Percentiles rank a stretch among this genome's conserved stretches.
phyloP scores from a whole-genome alignment of 768 basidiomycete species.

The Kondoa malvinella region DNA sequence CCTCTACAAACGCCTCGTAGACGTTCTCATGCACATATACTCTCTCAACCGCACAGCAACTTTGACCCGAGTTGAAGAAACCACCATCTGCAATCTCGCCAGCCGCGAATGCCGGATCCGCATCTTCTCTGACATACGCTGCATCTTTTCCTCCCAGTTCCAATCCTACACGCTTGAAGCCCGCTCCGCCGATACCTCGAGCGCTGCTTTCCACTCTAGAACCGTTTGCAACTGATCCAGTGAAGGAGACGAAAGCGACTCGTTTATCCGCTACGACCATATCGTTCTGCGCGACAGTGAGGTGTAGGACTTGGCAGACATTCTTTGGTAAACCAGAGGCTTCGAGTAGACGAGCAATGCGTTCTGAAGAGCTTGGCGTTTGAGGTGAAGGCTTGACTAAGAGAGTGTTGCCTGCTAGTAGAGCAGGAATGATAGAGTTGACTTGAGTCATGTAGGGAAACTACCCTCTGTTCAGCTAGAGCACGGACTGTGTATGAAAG shows the following conservation, averaged over 20 bases:
- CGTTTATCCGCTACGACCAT: slow-evolving; percentile 47
- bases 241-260: slow-evolving; percentile 75
- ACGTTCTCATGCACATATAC: slow-evolving; percentile 82
- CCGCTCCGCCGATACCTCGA: slow-evolving; percentile 32
- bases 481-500: slow-evolving; percentile 6
- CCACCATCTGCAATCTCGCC: slow-evolving; percentile 83
- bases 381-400: slow-evolving; percentile 93
- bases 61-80: slow-evolving; percentile 95
- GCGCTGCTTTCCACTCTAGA: slow-evolving; percentile 56
- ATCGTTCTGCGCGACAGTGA: slow-evolving; percentile 47
- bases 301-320: slow-evolving; percentile 57
- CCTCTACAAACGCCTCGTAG: slow-evolving; percentile 60
- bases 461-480: slow-evolving; percentile 1
- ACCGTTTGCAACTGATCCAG: slow-evolving; percentile 69
- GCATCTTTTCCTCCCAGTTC: slow-evolving; percentile 89
- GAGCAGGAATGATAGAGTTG: slow-evolving; percentile 79
- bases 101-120: slow-evolving; percentile 46
- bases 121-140: slow-evolving; percentile 79
- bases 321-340: slow-evolving; percentile 61
- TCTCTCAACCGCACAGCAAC: slow-evolving; percentile 87
- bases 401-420: slow-evolving; percentile 75
- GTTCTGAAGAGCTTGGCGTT: slow-evolving; percentile 73
- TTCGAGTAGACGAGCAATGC: slow-evolving; percentile 51
- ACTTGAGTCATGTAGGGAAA: slow-evolving; percentile 78
- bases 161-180: slow-evolving; percentile 51